Base-by-base conservation (phyloP, 1,284 basidiomycete species). In the Athelia sp. region DNA sequence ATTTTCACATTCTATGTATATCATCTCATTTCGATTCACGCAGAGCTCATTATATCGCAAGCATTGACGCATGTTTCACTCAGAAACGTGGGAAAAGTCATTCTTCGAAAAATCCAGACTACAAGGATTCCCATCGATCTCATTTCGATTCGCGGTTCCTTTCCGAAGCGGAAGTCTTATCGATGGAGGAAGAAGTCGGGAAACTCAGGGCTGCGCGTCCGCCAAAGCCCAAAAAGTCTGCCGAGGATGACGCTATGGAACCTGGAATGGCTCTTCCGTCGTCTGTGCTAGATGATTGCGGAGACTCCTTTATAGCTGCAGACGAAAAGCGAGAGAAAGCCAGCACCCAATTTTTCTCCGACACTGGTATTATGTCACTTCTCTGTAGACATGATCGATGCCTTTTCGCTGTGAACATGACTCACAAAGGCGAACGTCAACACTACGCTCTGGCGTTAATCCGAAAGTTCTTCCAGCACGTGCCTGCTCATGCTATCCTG, bases 251-350 rank as follows among this genome's bases (percentile, higher is more conserved):
- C 18, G 19, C 15, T 9, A 29, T 38, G 17, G 51, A 48, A 43
- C 31, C 45, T 2, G 46, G 52, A 14, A 45, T 63, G 45, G 45
- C 50, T n/a, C 58, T 67, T 3, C 59, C 62, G 6, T 53, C 49
- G 14, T 58, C 63, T 26, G 61, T 60, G 2, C 52, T 70, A 13
- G 56, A 29, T 29, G 57, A 49, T 9, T 72, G 70, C 51, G 47
- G 61, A 11, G 58, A 63, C 2, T 65, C 62, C 2, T 71, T 71
- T 52, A 53, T 49, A 1, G 69, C 69, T 21, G 69, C 67, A 8
- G 61, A 71, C 49, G 59, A 62, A 36, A 57, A 29, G 26, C 36
- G 56, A 1, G 42, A 57, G 36, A 68, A 68, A 47, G 61, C 66
- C 18, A 63, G 61, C 48, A 62, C 60, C 8, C 51, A 54, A 19